Evolutionary conservation across 2,329 filamentous ascomycete genomes (phyloP).

Genomic region (Pestalotiopsis sp.): DNA sequence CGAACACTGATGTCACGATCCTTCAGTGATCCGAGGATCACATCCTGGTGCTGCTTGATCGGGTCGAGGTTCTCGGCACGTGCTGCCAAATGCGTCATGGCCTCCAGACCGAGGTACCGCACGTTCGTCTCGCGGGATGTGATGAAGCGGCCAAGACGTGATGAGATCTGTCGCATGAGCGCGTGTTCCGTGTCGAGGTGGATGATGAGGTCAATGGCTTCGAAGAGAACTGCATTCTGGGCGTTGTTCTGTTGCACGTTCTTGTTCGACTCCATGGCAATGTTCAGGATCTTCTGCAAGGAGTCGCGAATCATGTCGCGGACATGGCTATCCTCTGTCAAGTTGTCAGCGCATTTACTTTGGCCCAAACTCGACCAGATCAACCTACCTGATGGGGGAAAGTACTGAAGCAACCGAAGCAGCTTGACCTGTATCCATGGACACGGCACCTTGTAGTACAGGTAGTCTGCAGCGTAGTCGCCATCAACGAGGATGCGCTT

Average conservation of each 20-base stretch:
- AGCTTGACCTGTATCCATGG: conserved; percentile 98
- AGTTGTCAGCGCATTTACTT: conserved; percentile 23
- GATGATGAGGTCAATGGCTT: conserved; percentile 98
- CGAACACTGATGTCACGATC: conserved; percentile 97
- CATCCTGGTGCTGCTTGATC: conserved; percentile 96
- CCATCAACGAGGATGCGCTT: conserved; percentile 90
- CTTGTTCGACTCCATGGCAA: conserved; percentile 91
- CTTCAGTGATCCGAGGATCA: conserved; percentile 91
- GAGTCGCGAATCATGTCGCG: conserved; percentile 91
- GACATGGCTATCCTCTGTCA: conserved; percentile 83
- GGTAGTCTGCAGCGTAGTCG: conserved; percentile 87
- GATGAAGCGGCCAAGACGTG: conserved; percentile 90
- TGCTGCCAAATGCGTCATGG: conserved; percentile 97
- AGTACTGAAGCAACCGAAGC: conserved; percentile 89
- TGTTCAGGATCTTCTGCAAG: conserved; percentile 85
- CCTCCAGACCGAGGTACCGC: conserved; percentile 91
- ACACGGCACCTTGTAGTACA: conserved; percentile 99
- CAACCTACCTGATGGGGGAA: conserved; percentile 80
- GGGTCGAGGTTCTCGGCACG: conserved; percentile 92
- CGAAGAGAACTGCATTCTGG: conserved; percentile 95
- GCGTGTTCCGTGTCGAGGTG: conserved; percentile 94
- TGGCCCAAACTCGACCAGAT: not conserved
- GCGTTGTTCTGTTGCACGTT: conserved; percentile 99
- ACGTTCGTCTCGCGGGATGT: conserved; percentile 97
- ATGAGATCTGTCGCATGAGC: conserved; percentile 94